phyloP scores from a whole-genome alignment of 768 basidiomycete genomes.

The Russula vinacea region DNA sequence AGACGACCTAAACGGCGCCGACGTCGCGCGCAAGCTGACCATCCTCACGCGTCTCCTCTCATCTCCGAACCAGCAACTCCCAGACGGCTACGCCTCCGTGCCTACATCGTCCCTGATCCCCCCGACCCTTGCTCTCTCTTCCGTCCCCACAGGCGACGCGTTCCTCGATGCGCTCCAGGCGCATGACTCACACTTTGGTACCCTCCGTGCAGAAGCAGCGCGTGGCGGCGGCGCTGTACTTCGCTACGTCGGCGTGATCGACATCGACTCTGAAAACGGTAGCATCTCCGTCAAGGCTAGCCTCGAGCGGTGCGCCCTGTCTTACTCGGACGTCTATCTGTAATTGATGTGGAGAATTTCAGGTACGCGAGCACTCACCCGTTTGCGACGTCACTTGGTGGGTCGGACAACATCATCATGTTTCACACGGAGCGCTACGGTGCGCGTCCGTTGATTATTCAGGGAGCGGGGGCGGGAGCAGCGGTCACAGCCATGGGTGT shows the following conservation, averaged over 20 bases:
- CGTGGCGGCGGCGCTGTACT: slow-evolving; percentile 73
- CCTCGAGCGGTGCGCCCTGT: slow-evolving; percentile 71
- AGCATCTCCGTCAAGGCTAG: slow-evolving; percentile 66
- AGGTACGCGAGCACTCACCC: slow-evolving; percentile 90
- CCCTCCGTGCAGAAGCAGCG: slow-evolving; percentile 73
- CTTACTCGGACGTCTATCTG: background rate
- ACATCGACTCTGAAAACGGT: slow-evolving; percentile 68
- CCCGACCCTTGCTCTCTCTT: slow-evolving; percentile 57
- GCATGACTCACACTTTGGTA: slow-evolving; percentile 76
- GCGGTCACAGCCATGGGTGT: slow-evolving; percentile 99
- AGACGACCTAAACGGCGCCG: slow-evolving; percentile 94
- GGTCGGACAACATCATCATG: slow-evolving; percentile 97
- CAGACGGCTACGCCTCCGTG: slow-evolving; percentile 79
- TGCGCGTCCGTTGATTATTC: slow-evolving; percentile 83
- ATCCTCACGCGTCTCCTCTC: slow-evolving; percentile 85
- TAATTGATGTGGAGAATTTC: slow-evolving; percentile 1
- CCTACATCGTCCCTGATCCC: slow-evolving; percentile 86
- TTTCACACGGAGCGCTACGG: slow-evolving; percentile 94
- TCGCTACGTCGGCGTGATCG: slow-evolving; percentile 92
- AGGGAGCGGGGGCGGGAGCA: slow-evolving; percentile 96
- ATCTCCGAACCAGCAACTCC: slow-evolving; percentile 45
- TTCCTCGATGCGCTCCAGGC: slow-evolving; percentile 78
- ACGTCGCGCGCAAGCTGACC: slow-evolving; percentile 95
- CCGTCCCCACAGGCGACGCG: slow-evolving; percentile 61
- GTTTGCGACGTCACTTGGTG: slow-evolving; percentile 92